phyloP scores from a whole-genome alignment of 441 rosid species.

The Breynia disticha region DNA sequence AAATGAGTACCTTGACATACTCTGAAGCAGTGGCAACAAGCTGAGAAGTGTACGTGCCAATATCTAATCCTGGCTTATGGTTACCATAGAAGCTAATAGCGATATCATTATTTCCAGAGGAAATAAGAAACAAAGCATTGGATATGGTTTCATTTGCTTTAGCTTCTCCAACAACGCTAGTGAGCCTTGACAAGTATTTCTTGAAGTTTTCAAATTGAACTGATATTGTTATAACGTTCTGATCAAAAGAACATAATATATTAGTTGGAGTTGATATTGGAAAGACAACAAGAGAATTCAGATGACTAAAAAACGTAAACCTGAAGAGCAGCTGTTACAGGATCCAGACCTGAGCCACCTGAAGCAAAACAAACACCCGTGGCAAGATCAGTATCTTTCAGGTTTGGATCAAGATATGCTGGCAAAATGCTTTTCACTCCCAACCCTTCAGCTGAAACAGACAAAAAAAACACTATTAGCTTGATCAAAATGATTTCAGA shows the following conservation, averaged over 20 bases:
- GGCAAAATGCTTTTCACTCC: constrained; percentile 22
- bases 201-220: background rate
- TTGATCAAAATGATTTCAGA: background rate
- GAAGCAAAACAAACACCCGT: constrained; percentile 30
- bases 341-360: constrained; percentile 24
- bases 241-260: too few relatives aligned
- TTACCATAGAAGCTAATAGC: constrained; percentile 32
- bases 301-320: background rate
- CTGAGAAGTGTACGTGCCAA: constrained; percentile 29
- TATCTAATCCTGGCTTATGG: constrained; percentile 21
- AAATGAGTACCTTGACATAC: constrained; percentile 29
- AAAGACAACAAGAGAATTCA: background rate
- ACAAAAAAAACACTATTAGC: background rate
- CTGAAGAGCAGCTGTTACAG: constrained; percentile 8
- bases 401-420: constrained; percentile 22
- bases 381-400: constrained; percentile 16
- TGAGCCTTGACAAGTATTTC: background rate
- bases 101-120: constrained; percentile 44
- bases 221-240: background rate
- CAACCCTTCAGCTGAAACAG: constrained; percentile 13
- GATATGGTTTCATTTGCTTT: background rate
- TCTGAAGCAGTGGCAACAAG: constrained; percentile 29
- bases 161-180: background rate
- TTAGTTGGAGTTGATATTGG: too few relatives aligned
- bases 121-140: background rate